Base-by-base conservation (phyloP, 2,329 filamentous ascomycete genomes). In the Thielaviopsis musarum region DNA sequence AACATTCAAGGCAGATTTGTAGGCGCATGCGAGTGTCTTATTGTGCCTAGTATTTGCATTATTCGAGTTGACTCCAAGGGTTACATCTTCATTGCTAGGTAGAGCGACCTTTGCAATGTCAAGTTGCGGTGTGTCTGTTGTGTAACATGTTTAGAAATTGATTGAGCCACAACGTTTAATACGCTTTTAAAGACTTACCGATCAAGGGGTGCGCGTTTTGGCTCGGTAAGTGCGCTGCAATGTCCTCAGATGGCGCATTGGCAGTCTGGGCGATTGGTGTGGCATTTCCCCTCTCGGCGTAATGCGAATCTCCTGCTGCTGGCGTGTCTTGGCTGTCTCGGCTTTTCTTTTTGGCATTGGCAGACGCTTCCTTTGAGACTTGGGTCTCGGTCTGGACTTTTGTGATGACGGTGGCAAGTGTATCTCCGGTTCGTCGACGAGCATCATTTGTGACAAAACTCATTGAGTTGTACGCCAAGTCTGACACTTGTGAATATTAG, bases 381-480 rank as follows among this genome's bases (percentile, higher is more conserved):
- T 49, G 45, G 10, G 15, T 21, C 6, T 49, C 45, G 45, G 45
- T 49, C 45, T 49, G 45, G n/a, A 49, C 45, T 49, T 49, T 49
- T 10, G 45, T 13, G 17, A 49, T 49, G 7, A 9, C 45, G n/a
- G n/a, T 21, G n/a, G 45, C 45, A 49, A 49, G 45, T 21, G 45
- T 49, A 49, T 49, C 45, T 49, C n/a, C n/a, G 5, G 45, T 13
- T 6, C 45, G 45, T 17, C 45, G 45, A 21, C 45, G 45, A 5
- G n/a, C 17, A 10, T 49, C 45, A 13, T n/a, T 49, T 9, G 45
- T 49, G 22, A 76, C 67, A 62, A 78, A 75, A 9, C 70, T 66
- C 73, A 79, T 77, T 56, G 76, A 70, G 26, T 77, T 77, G 62
- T 80, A 81, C 1, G 70, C 70, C 19, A 82, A 70, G 61, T 81